Conservation (phyloP, 768 basidiomycete species). For the Tylopilus felleus region DNA sequence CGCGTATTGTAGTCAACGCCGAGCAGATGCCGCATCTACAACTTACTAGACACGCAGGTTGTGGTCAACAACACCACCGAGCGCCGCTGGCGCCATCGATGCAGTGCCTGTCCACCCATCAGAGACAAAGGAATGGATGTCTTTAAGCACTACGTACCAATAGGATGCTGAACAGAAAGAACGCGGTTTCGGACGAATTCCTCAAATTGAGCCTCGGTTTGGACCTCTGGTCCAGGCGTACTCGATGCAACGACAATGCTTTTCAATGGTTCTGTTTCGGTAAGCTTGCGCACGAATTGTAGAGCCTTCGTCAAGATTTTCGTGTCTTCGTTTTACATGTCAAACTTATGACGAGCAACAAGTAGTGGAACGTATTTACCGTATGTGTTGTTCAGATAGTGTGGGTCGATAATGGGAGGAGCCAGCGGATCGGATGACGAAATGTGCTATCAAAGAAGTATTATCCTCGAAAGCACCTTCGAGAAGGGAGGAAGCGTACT, state of each 20-base stretch:
- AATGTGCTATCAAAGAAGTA: slow-evolving; percentile 7
- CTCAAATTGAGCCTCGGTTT: slow-evolving; percentile 16
- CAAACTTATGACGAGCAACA: not conserved
- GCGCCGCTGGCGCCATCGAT: slow-evolving; percentile 17
- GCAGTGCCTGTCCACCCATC: slow-evolving; percentile 11
- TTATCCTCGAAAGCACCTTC: not conserved
- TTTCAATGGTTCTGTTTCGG: slow-evolving; percentile 14
- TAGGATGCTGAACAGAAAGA: slow-evolving; percentile 4
- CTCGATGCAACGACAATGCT: slow-evolving; percentile 16
- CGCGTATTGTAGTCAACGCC: not conserved
- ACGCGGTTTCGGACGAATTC: slow-evolving; percentile 2
- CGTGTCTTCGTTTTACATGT: slow-evolving; percentile 1
- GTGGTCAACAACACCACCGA: slow-evolving; percentile 15
- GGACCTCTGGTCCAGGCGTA: slow-evolving; percentile 18
- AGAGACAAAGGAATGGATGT: not conserved
- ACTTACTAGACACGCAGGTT: slow-evolving; percentile 17
- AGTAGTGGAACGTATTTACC: not conserved
- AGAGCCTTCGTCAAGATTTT: slow-evolving; percentile 16
- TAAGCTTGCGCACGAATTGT: slow-evolving; percentile 11
- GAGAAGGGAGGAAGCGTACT: not conserved
- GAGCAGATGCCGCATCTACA: not conserved
- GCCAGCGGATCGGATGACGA: slow-evolving; percentile 10
- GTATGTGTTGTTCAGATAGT: slow-evolving; percentile 12
- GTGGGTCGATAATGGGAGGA: slow-evolving; percentile 11
- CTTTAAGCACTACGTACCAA: slow-evolving; percentile 2